Conservation (phyloP, 2,329 filamentous ascomycete species). For the Ceratocystis alfenasii region DNA sequence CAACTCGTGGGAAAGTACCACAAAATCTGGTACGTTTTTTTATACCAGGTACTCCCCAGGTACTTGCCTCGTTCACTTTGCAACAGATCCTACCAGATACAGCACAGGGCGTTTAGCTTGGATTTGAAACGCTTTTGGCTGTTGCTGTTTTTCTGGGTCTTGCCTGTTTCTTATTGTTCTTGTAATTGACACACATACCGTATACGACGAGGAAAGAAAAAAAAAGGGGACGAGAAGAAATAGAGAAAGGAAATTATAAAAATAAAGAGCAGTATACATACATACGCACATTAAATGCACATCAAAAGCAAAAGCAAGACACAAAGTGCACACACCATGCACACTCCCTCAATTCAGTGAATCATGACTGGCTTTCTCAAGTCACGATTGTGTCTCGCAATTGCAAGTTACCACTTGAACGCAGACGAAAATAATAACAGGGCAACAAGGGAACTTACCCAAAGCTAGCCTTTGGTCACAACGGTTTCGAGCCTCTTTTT, state of each 20-base stretch:
- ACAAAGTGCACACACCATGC: not conserved
- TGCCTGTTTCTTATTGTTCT: slow-evolving; percentile 1
- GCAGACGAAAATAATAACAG: too few species aligned
- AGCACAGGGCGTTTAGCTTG: not conserved
- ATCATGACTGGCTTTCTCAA: not conserved
- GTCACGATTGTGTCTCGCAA: not conserved
- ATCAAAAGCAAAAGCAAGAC: not conserved
- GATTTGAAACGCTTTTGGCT: not conserved
- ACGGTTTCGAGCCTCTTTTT: not conserved
- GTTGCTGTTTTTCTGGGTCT: not conserved
- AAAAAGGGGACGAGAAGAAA: not conserved
- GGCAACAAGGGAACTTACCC: too few species aligned
- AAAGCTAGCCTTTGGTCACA: too few species aligned
- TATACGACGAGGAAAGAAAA: not conserved
- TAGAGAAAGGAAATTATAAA: not conserved
- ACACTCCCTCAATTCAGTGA: not conserved
- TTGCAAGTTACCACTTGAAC: too few species aligned
- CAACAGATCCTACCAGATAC: not conserved
- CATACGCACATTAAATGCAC: not conserved
- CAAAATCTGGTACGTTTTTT: not conserved
- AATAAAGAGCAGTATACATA: not conserved
- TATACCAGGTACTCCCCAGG: not conserved
- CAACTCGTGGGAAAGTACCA: not conserved
- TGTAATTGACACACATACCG: not conserved
- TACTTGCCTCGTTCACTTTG: not conserved